Evolutionary conservation across 306 rosid genomes (phyloP), one percentile per base, ranked within the genome.

Genomic region (Vicia faba): DNA sequence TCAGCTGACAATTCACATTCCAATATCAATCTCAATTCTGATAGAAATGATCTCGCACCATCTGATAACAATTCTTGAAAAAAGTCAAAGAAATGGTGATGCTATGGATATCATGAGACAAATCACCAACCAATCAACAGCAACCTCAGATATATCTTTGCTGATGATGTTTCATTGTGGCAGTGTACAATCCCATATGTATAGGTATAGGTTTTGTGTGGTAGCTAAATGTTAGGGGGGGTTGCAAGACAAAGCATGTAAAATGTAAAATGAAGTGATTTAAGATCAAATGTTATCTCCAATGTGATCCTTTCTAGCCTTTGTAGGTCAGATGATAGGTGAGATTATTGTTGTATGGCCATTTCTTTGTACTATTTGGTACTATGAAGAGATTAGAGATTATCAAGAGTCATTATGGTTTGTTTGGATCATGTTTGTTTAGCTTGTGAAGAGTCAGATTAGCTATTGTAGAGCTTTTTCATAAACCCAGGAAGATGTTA

Each of bases 141-240:
- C 69, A 64, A 70, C 73, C 69, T 71, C 68, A 31, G 58, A 39
- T 40, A 66, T 74, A 78, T 80, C 62, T 64, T 35, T 38, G 40
- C 55, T 57, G 51, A 67, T 67, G 75, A 67, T 66, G 75, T 79
- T 80, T 83, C 87, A 61, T 61, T 69, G 63, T 64, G 82, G 54
- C 77, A 70, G 60, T 61, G 83, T 71, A 76, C 76, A 80, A 78
- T 74, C 61, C 80, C 61, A 18, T 76, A 84, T 84, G 80, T 80
- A 82, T 85, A 86, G 96, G 75, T 79, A 83, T 84, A 88, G 93
- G 61, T 75, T 82, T 69, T 76, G 71, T 67, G 89, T 81, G 80
- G 78, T 83, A 71, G 81, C 76, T 13, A 41, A 77, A 75, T 71
- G 77, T 41, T 86, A 82, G 85, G 84, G 95, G 78, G 64, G 75